Base-by-base conservation (phyloP, 2,329 filamentous ascomycete species). In the Penicillium glabrum region DNA sequence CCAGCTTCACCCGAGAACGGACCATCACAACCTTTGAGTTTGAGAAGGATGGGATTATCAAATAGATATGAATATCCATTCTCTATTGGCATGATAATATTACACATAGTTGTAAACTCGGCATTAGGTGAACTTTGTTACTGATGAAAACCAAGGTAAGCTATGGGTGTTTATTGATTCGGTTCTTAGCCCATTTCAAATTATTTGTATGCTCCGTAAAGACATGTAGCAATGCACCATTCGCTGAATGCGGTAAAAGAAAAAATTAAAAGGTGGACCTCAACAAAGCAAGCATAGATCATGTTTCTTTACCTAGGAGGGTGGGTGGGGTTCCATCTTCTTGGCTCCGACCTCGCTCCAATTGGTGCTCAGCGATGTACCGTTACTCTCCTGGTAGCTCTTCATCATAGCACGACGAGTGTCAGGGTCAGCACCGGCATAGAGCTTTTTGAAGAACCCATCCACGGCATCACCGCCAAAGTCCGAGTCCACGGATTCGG, bases 371-470 rank as follows among this genome's bases (percentile, higher is more conserved):
- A 99, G 78, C 3, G 90, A 85, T 0, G 95, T 99, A 5, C 95
- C 95, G 65, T 96, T 95, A 74, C 93, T 97, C 80, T 99, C 93
- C 14, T 86, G 82, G 69, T 91, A 98, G 70, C 91, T 96, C 84
- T 99, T 99, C 86, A 96, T 91, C 95, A 99, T 99, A 9, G 95
- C 95, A 2, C 92, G 86, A 70, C 87, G 86, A 57, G 91, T 90
- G 66, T 99, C 93, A 0, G 88, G 85, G 48, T 89, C 86, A 0
- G 91, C 87, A 35, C 80, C 81, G 61, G 89, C 86, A 77, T 93
- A 98, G 1, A 99, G 80, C 68, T 89, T 87, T 81, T 96, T 95
- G 81, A 99, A 99, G 77, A 97, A 98, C 11, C 75, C 71, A 66
- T 96, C 89, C 9, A 92, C 86, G 27, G 89, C 85, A 57, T 88